Evolutionary conservation across 306 rosid species (phyloP).

Genomic region (Styphnolobium japonicum): DNA sequence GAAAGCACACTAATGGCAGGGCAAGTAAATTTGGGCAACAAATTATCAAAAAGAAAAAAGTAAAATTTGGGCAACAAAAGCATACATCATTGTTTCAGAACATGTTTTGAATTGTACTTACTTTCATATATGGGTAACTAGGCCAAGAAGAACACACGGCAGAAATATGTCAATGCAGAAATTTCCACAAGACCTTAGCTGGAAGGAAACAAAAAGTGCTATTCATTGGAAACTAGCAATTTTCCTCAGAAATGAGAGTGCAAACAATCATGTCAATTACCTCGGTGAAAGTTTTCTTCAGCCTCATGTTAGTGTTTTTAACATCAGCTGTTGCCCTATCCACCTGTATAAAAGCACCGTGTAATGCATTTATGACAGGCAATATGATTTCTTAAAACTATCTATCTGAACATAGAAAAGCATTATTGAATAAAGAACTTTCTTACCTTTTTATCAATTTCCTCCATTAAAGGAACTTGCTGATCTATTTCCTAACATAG

Average conservation of each 20-base stretch:
- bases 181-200: conserved; percentile 88
- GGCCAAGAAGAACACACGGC: conserved; percentile 75
- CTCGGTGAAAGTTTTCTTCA: conserved; percentile 66
- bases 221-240: conserved; percentile 9
- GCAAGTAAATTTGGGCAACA: neutral
- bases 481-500: conserved; percentile 73
- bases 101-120: conserved; percentile 31
- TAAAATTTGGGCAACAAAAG: no score
- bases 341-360: conserved; percentile 45
- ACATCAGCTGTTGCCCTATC: conserved; percentile 66
- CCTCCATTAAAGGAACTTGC: conserved; percentile 88
- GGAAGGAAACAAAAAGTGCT: conserved; percentile 28
- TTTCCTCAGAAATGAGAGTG: neutral
- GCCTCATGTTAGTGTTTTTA: conserved; percentile 65
- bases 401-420: neutral
- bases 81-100: neutral
- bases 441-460: conserved; percentile 74
- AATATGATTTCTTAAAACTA: neutral
- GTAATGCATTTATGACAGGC: conserved; percentile 11
- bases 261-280: conserved; percentile 37
- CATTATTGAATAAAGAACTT: neutral
- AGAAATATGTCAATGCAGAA: conserved; percentile 84
- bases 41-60: no score
- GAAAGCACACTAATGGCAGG: neutral
- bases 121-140: conserved; percentile 67